Base-by-base conservation (phyloP, 345 rosid species). In the Corchorus capsularis region DNA sequence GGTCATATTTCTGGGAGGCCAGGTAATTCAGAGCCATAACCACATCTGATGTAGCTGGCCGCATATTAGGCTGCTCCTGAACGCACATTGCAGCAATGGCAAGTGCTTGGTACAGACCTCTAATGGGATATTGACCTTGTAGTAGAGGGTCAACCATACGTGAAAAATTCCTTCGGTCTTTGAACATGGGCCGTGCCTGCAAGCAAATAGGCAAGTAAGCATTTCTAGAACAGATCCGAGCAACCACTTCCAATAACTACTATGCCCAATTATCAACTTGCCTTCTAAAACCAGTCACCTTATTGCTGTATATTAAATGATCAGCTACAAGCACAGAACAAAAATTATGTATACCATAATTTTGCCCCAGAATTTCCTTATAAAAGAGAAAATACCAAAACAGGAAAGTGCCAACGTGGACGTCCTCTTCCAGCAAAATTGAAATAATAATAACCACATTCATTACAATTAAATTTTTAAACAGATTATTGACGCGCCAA, bases 71-170 rank as follows among this genome's bases (percentile, higher is more conserved):
- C 81, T 93, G 93, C 63, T 94, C 98, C 75, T 94, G 98, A 35
- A 94, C 93, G 9, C 98, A 94, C 97, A 94, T 93, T 46, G 98
- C 97, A 55, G 98, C 89, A 5, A 94, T 89, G 17, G 97, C 98
- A 49, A 94, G 89, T 3, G 94, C 94, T 85, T 94, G 98, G 87
- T 89, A 93, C 71, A 94, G 72, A 56, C 98, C 95, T 83, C 91
- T 88, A 5, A 82, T 65, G 0, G 97, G 97, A 80, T 91, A 93
- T 72, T 80, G 89, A 70, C 92, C 97, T 39, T 86, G 86, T 20
- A 94, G 97, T 74, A 57, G 76, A 0, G 98, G 98, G 63, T 94
- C 97, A 60, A 87, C 94, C 94, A 94, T 93, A 59, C 43, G 69
- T 0, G 90, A 71, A 63, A 94, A 94, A 78, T 89, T 91, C 70